Conservation (phyloP, 345 rosid species). For the Pistacia vera region DNA sequence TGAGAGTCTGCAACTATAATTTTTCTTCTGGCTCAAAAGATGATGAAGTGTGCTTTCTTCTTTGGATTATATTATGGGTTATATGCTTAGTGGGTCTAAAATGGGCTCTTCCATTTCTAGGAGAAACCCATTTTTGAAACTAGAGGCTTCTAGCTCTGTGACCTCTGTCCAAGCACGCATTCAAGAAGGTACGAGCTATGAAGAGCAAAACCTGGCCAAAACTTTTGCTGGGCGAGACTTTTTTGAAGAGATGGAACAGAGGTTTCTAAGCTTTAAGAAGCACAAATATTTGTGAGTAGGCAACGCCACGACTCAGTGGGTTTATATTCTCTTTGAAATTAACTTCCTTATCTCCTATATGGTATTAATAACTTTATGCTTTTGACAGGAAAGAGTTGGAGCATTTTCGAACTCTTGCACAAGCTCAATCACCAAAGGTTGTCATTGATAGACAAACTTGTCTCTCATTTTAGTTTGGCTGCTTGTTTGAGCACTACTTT, state of each 20-base stretch:
- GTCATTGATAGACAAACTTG: background rate
- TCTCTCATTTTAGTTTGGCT: background rate
- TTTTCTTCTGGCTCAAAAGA: background rate
- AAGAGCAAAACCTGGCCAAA: conserved; percentile 19
- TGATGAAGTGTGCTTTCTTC: background rate
- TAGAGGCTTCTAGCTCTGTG: conserved; percentile 16
- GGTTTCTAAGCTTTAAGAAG: conserved; percentile 58
- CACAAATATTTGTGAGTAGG: conserved; percentile 53
- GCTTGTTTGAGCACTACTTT: background rate
- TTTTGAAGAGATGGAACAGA: conserved; percentile 53
- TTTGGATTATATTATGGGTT: background rate
- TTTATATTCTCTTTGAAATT: conserved; percentile 1
- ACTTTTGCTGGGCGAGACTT: conserved; percentile 20
- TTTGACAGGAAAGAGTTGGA: conserved; percentile 62
- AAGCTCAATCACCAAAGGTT: conserved; percentile 92
- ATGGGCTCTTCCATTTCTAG: conserved; percentile 6
- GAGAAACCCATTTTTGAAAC: background rate
- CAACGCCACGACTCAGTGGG: background rate
- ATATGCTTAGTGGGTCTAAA: background rate
- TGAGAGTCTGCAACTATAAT: background rate
- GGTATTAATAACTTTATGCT: conserved; percentile 2
- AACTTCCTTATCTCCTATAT: background rate
- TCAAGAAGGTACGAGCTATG: conserved; percentile 13
- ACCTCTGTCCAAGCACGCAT: conserved; percentile 13
- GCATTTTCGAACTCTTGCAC: conserved; percentile 67